Evolutionary conservation across 2,329 filamentous ascomycete genomes (phyloP), one percentile per base, ranked within the genome.

Genomic region (Xylariales sp.): DNA sequence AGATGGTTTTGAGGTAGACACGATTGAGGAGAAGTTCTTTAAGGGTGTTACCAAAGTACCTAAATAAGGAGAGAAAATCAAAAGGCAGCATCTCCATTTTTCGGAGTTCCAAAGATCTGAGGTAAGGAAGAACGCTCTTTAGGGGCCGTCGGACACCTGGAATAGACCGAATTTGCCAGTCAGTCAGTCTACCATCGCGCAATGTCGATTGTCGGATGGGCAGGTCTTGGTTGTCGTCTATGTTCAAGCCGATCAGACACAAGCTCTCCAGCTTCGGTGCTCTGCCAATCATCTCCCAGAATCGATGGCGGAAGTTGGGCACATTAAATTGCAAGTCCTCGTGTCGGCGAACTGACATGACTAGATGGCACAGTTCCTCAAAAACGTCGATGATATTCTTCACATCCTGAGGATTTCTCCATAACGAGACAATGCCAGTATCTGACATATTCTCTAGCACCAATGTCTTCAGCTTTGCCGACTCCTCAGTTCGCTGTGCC

Each of bases 391-490:
- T 67, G 29, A 72, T 66, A 45, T 76, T 74, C 46, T 55, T 56
- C 12, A 75, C 59, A 44, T 76, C 72, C 36, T 63, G 65, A 1
- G 69, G 72, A 44, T 75, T 76, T 41, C 66, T 62, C 63, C 67
- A 74, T 4, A 76, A 61, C 35, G 64, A 63, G 12, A 66, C 65
- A 17, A 75, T 52, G 14, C 70, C 63, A 7, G 63, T 59, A 42
- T 75, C 70, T 6, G 65, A 67, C 34, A 76, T 55, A 35, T 73
- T 70, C 42, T 76, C 72, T 3, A 76, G 44, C 1, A 74, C 69
- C 27, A 76, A 51, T 0, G 65, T 65, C 45, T 66, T 62, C 4
- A 76, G 57, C 3, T 51, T 40, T 21, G 56, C 54, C 7, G 66
- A 65, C 38, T 71, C 69, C 39, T 70, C 64, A 2, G 63, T 60